These are phyloP conservation scores for Pseudogymnoascus sp. DNA, from an alignment of 2,329 filamentous ascomycete genomes.

Conservation along the genomic window DNA sequence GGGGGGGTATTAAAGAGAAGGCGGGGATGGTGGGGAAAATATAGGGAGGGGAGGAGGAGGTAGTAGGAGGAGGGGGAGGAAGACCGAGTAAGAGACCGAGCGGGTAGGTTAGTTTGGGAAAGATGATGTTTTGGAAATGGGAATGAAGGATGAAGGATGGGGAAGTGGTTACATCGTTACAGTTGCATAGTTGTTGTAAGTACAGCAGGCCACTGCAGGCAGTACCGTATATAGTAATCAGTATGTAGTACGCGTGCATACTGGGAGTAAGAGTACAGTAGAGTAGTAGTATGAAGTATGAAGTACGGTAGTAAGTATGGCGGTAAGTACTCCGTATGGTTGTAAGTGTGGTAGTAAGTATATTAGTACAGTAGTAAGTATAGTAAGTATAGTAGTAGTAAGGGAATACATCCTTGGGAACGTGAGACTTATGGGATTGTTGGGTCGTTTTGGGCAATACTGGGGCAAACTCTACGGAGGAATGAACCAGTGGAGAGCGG, in stretches of 20 bases:
- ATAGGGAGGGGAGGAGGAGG: not conserved
- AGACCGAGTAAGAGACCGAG: not conserved
- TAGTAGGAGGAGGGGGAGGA: not conserved
- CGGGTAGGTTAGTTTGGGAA: not conserved
- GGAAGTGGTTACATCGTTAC: not conserved
- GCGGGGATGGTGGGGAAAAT: not conserved
- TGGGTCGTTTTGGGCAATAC: not conserved
- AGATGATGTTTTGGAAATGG: not conserved
- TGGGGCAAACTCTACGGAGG: not conserved
- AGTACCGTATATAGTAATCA: not conserved
- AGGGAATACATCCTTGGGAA: not conserved
- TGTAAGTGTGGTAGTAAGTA: no score
- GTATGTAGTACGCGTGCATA: slow-evolving; percentile 1
- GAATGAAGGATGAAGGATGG: not conserved
- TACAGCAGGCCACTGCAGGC: not conserved
- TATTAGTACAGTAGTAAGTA: not conserved
- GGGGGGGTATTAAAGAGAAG: not conserved
- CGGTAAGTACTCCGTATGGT: no score
- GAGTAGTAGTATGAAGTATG: not conserved
- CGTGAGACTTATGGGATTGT: not conserved
- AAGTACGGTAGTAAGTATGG: not conserved
- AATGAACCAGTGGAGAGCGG: not conserved
- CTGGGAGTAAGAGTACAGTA: not conserved
- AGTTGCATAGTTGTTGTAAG: not conserved
- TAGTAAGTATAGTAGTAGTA: not conserved